Percentiles rank a stretch among this genome's conserved stretches.
phyloP scores from a whole-genome alignment of 225 moss, liverwort and hornwort genomes.

The Straminergon stramineum region DNA sequence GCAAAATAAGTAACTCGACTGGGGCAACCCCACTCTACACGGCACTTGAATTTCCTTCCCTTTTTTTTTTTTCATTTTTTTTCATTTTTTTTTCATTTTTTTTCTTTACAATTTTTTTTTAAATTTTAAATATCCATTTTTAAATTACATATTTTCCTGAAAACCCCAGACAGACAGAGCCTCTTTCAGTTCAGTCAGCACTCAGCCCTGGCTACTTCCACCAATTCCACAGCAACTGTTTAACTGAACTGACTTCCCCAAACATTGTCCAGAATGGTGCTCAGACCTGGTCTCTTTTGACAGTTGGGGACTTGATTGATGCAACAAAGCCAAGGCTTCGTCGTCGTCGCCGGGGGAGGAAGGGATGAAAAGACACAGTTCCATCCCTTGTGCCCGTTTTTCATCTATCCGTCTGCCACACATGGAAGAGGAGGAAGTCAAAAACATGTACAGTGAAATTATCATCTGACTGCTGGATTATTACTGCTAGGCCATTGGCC shows the following conservation, averaged over 20 bases:
- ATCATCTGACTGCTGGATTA: background rate
- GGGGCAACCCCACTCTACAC: background rate
- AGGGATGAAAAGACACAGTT: background rate
- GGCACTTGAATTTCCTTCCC: background rate
- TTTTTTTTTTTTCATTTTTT: fast-evolving
- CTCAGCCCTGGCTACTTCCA: background rate
- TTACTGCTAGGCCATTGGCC: background rate
- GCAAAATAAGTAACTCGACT: background rate
- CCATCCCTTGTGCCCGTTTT: too few species aligned
- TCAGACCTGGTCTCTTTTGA: background rate
- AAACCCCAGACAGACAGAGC: background rate
- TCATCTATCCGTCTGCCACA: background rate
- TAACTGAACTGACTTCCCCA: background rate
- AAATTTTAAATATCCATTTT: too few species aligned
- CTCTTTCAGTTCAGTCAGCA: background rate
- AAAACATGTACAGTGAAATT: background rate
- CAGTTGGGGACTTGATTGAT: background rate
- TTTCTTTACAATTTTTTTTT: too few species aligned
- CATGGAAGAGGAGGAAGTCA: background rate
- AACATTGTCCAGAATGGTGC: background rate
- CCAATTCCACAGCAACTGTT: background rate
- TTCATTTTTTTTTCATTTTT: background rate
- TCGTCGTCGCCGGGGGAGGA: background rate
- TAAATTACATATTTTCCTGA: too few species aligned
- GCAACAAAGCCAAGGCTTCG: background rate